Conservation (phyloP, 2,329 filamentous ascomycete genomes). For the Pleurostoma richardsiae region DNA sequence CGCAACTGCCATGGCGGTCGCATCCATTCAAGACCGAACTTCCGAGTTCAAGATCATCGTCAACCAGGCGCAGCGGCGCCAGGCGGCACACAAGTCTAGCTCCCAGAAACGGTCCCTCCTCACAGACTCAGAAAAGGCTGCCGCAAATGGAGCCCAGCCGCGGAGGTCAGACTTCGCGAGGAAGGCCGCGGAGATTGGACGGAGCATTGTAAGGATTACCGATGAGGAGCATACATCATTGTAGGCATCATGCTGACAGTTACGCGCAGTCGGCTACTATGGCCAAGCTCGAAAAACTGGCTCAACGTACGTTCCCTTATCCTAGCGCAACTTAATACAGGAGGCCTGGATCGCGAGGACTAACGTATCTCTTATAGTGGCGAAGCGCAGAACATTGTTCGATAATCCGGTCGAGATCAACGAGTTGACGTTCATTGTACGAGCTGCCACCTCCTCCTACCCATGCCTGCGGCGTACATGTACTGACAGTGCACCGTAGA, state of each 20-base stretch:
- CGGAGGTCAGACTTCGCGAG: slow-evolving; percentile 86
- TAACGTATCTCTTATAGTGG: slow-evolving; percentile 48
- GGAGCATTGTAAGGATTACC: slow-evolving; percentile 55
- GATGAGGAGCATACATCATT: no score
- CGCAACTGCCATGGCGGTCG: slow-evolving; percentile 48
- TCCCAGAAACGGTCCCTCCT: slow-evolving; percentile 78
- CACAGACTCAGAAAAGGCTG: slow-evolving; percentile 65
- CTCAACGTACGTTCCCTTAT: slow-evolving; percentile 56
- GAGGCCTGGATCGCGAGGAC: slow-evolving; percentile 3
- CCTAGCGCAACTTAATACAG: no score
- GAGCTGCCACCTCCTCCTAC: no score
- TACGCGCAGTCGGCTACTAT: slow-evolving; percentile 64
- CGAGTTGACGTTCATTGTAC: slow-evolving; percentile 78
- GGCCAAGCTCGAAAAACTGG: slow-evolving; percentile 90
- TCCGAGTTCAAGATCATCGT: slow-evolving; percentile 92
- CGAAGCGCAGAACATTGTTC: slow-evolving; percentile 94
- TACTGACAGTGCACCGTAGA: slow-evolving; percentile 25
- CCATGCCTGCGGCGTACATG: no score
- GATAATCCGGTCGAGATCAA: slow-evolving; percentile 98
- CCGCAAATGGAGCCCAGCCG: slow-evolving; percentile 48
- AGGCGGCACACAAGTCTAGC: slow-evolving; percentile 71
- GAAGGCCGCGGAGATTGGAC: slow-evolving; percentile 84
- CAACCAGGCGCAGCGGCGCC: slow-evolving; percentile 74
- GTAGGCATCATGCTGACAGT: no score
- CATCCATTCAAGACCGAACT: slow-evolving; percentile 93